Percentiles rank a stretch among this genome's conserved stretches.
Conservation (phyloP, 139 green algal species). For the Haematococcus sp. region DNA sequence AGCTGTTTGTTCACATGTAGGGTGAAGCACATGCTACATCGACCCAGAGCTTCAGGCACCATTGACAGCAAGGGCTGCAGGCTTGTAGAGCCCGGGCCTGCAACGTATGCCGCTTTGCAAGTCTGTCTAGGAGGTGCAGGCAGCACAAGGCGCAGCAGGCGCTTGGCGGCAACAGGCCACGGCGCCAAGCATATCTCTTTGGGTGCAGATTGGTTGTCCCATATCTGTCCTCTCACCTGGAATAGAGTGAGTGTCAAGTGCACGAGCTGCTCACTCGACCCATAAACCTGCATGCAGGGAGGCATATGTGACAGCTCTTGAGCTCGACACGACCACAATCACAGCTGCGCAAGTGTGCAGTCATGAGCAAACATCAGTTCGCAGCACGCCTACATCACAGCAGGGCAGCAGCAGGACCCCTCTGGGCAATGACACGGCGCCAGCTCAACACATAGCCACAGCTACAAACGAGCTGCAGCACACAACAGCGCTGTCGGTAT, state of each 20-base stretch:
- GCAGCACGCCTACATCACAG: no score
- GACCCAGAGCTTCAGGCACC: background rate
- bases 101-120: no score
- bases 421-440: no score
- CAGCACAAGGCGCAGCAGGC: no score
- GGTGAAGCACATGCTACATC: background rate
- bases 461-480: background rate
- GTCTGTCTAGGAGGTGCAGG: no score
- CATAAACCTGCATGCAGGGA: slow-evolving; percentile 57
- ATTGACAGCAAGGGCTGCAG: background rate
- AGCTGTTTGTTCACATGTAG: background rate
- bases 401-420: no score
- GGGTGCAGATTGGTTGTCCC: no score
- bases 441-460: no score
- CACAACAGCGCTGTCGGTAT: background rate
- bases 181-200: no score
- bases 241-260: slow-evolving; percentile 88
- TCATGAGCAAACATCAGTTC: no score
- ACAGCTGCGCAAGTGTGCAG: background rate
- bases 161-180: no score
- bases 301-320: background rate
- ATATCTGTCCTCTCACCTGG: no score
- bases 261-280: slow-evolving; percentile 80
- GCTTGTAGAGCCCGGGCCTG: background rate
- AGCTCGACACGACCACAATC: slow-evolving; percentile 5